Conservation (phyloP, 2,329 filamentous ascomycete genomes). For the Talaromyces sp. region DNA sequence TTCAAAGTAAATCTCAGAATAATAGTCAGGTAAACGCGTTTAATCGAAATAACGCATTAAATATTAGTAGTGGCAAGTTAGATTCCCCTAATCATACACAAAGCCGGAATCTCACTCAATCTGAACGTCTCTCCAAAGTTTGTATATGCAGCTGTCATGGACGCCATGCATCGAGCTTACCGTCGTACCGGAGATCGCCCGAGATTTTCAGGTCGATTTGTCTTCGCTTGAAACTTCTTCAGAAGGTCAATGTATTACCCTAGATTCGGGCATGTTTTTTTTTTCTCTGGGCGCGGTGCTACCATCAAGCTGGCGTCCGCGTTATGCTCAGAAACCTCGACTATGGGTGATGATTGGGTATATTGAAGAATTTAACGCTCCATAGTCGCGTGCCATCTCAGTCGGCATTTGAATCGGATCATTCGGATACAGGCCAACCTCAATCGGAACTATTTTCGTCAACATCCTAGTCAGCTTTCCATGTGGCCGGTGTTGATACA, state of each 20-base stretch:
- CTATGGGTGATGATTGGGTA: neutral
- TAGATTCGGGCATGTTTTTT: neutral
- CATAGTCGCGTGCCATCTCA: neutral
- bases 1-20: slow-evolving; percentile 1
- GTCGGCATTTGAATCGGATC: neutral
- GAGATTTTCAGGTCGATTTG: neutral
- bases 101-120: neutral
- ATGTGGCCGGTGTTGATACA: slow-evolving; percentile 3
- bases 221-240: neutral
- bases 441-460: neutral
- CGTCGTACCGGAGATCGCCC: slow-evolving; percentile 5
- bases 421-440: neutral
- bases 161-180: slow-evolving; percentile 12
- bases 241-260: neutral
- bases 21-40: slow-evolving; percentile 12
- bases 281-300: neutral
- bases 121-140: neutral
- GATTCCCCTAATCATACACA: neutral
- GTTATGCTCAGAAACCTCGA: neutral
- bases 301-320: neutral
- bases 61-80: neutral
- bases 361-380: neutral
- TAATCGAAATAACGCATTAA: neutral
- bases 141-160: slow-evolving; percentile 16
- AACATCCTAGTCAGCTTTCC: neutral